Evolutionary conservation across 2,329 filamentous ascomycete species (phyloP).

Genomic region (Madurella mycetomatis): DNA sequence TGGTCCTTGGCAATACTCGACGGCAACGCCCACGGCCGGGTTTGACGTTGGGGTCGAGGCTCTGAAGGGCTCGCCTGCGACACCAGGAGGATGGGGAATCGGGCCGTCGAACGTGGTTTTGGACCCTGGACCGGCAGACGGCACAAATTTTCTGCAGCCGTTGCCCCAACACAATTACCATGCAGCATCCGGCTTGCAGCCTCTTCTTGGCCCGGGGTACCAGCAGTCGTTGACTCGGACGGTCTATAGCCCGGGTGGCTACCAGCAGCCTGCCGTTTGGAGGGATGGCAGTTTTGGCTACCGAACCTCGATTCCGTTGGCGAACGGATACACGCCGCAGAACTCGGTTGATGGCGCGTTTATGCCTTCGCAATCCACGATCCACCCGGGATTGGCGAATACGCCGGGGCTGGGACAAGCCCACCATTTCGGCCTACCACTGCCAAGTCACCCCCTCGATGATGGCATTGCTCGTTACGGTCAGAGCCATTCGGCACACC

Average conservation of each 20-base stretch:
- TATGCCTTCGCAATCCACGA: slow-evolving; percentile 29
- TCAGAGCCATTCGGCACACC: slow-evolving; percentile 22
- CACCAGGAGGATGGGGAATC: slow-evolving; percentile 20
- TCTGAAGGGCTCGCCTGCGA: slow-evolving; percentile 9
- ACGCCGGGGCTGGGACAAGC: slow-evolving; percentile 25
- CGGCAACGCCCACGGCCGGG: slow-evolving; percentile 9
- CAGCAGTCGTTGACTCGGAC: slow-evolving; percentile 37
- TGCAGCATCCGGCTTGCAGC: slow-evolving; percentile 24
- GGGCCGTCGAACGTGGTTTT: slow-evolving; percentile 10
- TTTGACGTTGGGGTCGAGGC: slow-evolving; percentile 11
- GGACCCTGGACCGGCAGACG: slow-evolving; percentile 12
- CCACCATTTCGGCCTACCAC: slow-evolving; percentile 25
- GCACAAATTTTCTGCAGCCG: slow-evolving; percentile 17
- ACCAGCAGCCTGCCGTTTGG: slow-evolving; percentile 36
- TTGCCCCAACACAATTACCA: slow-evolving; percentile 23
- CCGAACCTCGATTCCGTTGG: slow-evolving; percentile 30
- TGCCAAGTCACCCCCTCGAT: slow-evolving; percentile 26
- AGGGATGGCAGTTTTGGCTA: slow-evolving; percentile 34
- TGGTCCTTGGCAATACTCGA: slow-evolving; percentile 24
- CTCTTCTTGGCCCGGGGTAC: slow-evolving; percentile 29
- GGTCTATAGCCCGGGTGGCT: slow-evolving; percentile 38
- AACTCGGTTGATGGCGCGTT: slow-evolving; percentile 34
- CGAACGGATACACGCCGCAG: slow-evolving; percentile 33
- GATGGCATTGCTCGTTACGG: slow-evolving; percentile 28
- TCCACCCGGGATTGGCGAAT: slow-evolving; percentile 25